phyloP scores from a whole-genome alignment of 768 basidiomycete species.

The Boletellus ananas region DNA sequence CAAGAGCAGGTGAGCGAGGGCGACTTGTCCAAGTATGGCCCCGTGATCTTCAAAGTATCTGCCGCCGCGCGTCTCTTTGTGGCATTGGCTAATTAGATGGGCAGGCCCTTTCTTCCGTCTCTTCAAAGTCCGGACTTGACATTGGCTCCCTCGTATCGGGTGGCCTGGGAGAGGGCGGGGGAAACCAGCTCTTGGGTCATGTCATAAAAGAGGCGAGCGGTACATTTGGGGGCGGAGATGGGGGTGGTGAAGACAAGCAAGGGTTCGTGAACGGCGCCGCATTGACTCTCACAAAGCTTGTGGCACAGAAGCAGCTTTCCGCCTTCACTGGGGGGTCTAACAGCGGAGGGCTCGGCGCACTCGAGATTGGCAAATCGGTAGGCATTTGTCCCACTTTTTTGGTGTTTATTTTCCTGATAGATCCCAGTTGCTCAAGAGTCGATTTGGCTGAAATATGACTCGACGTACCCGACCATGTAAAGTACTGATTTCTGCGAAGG shows the following conservation, averaged over 20 bases:
- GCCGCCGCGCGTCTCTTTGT: background rate
- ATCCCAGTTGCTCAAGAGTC: conserved; percentile 16
- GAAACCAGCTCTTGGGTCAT: conserved; percentile 70
- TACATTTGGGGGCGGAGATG: conserved; percentile 62
- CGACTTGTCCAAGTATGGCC: conserved; percentile 16
- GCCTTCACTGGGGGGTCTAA: conserved; percentile 51
- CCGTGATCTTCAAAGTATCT: conserved; percentile 18
- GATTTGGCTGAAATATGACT: conserved; percentile 4
- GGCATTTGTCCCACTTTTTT: background rate
- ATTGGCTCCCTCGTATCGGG: conserved; percentile 24
- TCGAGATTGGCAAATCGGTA: conserved; percentile 53
- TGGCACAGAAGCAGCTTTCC: conserved; percentile 58
- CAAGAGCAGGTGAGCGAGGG: conserved; percentile 8
- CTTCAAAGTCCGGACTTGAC: conserved; percentile 32
- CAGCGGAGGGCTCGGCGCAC: conserved; percentile 63
- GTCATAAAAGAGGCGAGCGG: conserved; percentile 83
- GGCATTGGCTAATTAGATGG: conserved; percentile 3
- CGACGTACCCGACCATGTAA: too few relatives aligned
- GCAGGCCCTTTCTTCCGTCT: conserved; percentile 18
- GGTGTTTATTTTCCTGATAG: background rate
- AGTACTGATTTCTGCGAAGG: too few relatives aligned
- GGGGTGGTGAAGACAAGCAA: conserved; percentile 65
- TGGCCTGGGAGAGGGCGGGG: conserved; percentile 42
- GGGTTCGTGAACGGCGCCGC: conserved; percentile 83
- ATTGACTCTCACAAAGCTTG: conserved; percentile 79